Evolutionary conservation across 208 protist species (phyloP).

Genomic region (Herpetomonas muscarum): DNA sequence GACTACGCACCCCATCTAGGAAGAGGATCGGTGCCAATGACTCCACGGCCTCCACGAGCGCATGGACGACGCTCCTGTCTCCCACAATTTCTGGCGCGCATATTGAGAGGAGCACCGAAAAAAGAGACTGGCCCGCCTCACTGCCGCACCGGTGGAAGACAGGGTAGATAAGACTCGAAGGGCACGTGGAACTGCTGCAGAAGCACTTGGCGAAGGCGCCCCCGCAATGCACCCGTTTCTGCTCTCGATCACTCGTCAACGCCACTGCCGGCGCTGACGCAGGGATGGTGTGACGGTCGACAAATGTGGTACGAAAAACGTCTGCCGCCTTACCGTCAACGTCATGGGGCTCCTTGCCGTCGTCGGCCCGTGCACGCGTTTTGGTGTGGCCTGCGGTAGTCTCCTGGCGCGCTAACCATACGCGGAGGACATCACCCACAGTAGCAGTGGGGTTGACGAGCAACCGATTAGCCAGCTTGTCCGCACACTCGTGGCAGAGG

Average conservation of each 20-base stretch:
- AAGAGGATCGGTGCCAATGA: slow-evolving; percentile 39
- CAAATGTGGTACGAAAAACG: no score
- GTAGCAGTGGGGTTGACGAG: slow-evolving; percentile 52
- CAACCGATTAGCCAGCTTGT: slow-evolving; percentile 28
- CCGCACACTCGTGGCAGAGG: slow-evolving; percentile 54
- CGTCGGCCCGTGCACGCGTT: background rate
- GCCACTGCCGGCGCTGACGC: background rate
- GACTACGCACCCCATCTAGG: slow-evolving; percentile 36
- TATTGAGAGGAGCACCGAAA: slow-evolving; percentile 24
- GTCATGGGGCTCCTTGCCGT: slow-evolving; percentile 9
- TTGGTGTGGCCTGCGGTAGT: background rate
- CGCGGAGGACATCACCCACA: slow-evolving; percentile 39
- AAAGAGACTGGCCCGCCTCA: slow-evolving; percentile 6
- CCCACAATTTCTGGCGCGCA: slow-evolving; percentile 12
- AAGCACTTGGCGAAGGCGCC: background rate
- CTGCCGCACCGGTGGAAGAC: no score
- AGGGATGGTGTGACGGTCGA: no score
- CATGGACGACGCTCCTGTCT: slow-evolving; percentile 31
- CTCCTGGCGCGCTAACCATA: slow-evolving; percentile 12
- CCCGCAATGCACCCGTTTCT: no score
- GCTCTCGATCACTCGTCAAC: no score
- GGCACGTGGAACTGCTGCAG: no score
- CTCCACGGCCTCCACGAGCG: slow-evolving; percentile 54
- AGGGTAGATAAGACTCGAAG: no score
- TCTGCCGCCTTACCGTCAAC: no score